Base-by-base conservation (phyloP, 768 basidiomycete genomes). In the Aureoboletus auriporus region DNA sequence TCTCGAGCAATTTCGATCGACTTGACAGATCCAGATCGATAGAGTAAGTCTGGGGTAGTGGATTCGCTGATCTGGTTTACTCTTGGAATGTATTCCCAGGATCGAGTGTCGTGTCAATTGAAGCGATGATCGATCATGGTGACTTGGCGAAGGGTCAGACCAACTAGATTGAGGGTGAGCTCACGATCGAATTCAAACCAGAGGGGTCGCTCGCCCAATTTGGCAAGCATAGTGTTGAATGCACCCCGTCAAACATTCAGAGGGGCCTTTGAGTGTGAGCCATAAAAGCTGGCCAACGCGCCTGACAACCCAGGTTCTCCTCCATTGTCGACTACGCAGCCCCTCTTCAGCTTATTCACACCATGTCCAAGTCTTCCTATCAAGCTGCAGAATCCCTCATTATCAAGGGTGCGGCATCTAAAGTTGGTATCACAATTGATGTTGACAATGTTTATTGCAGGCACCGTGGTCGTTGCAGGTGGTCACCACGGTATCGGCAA, bases 401-500 rank as follows among this genome's bases (percentile, higher is more conserved):
- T 12, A 58, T 74, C 8, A 8, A 49, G 1, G 67, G 72, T 73
- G 28, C 17, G 67, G 55, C 20, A 4, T 23, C 20, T 4, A 23
- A 23, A 23, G 20, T 23, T 23, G 20, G 20, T 23, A 4, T 23
- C 20, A 4, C n/a, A n/a, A n/a, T n/a, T 13, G 10, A 3, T 5
- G 5, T 4, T 30, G 2, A 17, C 8, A 10, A n/a, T n/a, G 8
- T 20, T 35, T 4, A 16, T 20, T 74, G 61, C 9, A 72, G 77
- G 61, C 0, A 75, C 74, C 40, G 65, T 77, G 46, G 73, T 84
- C 29, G 72, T 85, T 39, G 84, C 84, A 0, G 83, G 83, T 4
- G 81, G 81, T 2, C 80, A 78, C 55, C 69, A 77, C 37, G 83
- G 83, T 9, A 83, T 85, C 40, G 84, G 84, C 2, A 69, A 64